Evolutionary conservation across 2,329 filamentous ascomycete species (phyloP).

Genomic region (Exophiala oligosperma): DNA sequence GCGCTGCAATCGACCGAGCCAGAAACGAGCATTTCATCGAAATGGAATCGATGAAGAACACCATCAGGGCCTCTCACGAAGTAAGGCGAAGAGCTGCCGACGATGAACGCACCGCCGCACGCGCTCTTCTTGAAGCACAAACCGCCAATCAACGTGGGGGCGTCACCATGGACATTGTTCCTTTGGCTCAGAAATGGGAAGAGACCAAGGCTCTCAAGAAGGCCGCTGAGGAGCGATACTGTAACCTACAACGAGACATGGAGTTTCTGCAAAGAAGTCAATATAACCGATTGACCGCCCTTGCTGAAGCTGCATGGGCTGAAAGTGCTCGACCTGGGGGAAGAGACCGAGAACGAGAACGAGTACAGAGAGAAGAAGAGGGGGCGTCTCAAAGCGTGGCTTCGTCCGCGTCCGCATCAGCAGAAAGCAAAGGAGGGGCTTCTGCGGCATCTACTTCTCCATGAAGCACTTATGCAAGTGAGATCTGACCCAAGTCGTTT

Average conservation of each 20-base stretch:
- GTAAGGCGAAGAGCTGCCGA: conserved; percentile 7
- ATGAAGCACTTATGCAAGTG: background rate
- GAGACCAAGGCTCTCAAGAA: conserved; percentile 11
- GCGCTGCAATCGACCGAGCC: conserved; percentile 2
- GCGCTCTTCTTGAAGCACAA: conserved; percentile 9
- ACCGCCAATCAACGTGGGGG: background rate
- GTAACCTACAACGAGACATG: conserved; percentile 8
- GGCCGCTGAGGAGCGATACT: conserved; percentile 4
- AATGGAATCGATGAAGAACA: conserved; percentile 9
- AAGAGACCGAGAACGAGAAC: too few species aligned
- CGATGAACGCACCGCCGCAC: conserved; percentile 12
- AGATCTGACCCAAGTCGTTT: too few species aligned
- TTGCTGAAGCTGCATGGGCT: conserved; percentile 9
- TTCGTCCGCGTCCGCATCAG: background rate
- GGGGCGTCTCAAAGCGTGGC: conserved; percentile 3
- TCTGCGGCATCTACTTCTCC: conserved; percentile 4
- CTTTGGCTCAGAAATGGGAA: conserved; percentile 6
- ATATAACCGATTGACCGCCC: background rate
- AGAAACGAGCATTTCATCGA: conserved; percentile 11
- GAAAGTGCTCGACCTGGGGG: background rate
- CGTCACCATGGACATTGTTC: conserved; percentile 2
- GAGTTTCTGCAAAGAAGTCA: conserved; percentile 4
- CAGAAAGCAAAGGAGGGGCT: conserved; percentile 4
- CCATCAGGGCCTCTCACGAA: background rate
- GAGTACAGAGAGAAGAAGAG: background rate